A percentile compares a stretch with the other conserved stretches of the same genome.
These are phyloP conservation scores for Lophium mytilinum DNA, from an alignment of 495 filamentous ascomycete genomes.

Conservation along the genomic window DNA sequence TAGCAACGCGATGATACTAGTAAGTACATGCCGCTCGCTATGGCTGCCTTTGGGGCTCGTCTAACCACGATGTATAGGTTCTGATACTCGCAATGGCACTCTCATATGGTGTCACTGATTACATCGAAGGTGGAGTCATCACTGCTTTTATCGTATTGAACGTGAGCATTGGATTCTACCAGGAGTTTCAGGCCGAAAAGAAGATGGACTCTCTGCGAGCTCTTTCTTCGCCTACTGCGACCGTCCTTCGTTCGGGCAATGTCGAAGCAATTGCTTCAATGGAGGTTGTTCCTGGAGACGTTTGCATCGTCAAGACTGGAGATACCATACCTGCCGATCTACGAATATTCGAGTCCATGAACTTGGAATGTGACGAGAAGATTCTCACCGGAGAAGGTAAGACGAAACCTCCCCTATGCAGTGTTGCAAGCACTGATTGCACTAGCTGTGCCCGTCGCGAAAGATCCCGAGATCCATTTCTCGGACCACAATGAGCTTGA, in stretches of 20 bases:
- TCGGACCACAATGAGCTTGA: conserved; percentile 44
- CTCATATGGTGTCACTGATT: conserved; percentile 17
- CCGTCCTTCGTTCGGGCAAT: conserved; percentile 15
- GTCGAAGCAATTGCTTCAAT: conserved; percentile 35
- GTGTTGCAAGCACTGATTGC: neutral
- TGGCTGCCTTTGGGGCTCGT: too few relatives aligned
- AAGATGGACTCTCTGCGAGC: conserved; percentile 23
- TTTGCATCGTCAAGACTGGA: conserved; percentile 71
- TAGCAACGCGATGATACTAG: conserved; percentile 60
- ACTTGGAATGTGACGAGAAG: conserved; percentile 62
- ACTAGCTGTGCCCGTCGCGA: conserved; percentile 48
- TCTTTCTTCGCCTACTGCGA: conserved; percentile 18
- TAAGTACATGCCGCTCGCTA: too few relatives aligned
- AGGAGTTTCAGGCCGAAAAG: conserved; percentile 24
- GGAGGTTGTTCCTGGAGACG: conserved; percentile 36
- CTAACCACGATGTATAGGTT: conserved; percentile 10
- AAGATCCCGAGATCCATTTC: conserved; percentile 35
- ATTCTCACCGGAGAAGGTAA: conserved; percentile 59
- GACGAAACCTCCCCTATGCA: neutral
- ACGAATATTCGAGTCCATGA: conserved; percentile 69
- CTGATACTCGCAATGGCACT: conserved; percentile 20
- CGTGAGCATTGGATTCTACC: conserved; percentile 17
- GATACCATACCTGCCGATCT: conserved; percentile 76
- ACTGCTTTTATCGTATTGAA: conserved; percentile 20
- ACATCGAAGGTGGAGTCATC: conserved; percentile 23